These are phyloP conservation scores for Rhodotorula sp. DNA, from an alignment of 1,284 basidiomycete species.

Conservation along the genomic window DNA sequence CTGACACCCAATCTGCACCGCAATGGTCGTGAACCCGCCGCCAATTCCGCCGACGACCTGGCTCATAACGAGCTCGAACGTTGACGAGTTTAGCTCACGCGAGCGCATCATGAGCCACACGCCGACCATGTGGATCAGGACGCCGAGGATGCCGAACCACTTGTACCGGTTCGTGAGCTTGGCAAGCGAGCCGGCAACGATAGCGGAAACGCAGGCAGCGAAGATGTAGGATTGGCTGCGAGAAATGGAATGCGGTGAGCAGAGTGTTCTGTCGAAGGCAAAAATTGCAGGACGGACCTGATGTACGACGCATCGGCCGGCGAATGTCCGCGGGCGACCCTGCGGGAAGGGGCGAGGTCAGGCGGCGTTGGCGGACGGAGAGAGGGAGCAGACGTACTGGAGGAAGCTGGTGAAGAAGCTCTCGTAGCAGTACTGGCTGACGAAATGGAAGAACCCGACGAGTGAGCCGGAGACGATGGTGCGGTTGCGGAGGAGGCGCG, in stretches of 20 bases:
- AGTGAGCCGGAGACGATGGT: constrained; percentile 45
- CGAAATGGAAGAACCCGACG: constrained; percentile 48
- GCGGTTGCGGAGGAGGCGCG: constrained; percentile 42
- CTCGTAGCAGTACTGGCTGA: constrained; percentile 43
- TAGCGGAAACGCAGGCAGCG: constrained; percentile 45
- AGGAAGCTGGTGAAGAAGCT: constrained; percentile 47
- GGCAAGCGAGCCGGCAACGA: constrained; percentile 43
- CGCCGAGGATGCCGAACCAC: constrained; percentile 46
- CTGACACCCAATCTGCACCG: constrained; percentile 47
- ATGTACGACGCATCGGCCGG: constrained; percentile 48
- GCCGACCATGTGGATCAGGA: constrained; percentile 46
- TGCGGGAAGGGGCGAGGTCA: background rate
- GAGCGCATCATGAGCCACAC: constrained; percentile 48
- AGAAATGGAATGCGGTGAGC: background rate
- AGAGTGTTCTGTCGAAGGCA: no score
- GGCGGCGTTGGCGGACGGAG: background rate
- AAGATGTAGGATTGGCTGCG: constrained; percentile 47
- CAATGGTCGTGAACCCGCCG: constrained; percentile 47
- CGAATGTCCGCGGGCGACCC: constrained; percentile 47
- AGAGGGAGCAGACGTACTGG: constrained; percentile 30
- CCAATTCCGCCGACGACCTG: constrained; percentile 45
- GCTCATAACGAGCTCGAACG: constrained; percentile 45
- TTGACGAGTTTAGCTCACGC: constrained; percentile 45
- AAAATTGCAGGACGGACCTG: constrained; percentile 13
- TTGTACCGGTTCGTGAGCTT: constrained; percentile 47